Evolutionary conservation across 441 rosid species (phyloP).

Genomic region (Adansonia grandidieri): DNA sequence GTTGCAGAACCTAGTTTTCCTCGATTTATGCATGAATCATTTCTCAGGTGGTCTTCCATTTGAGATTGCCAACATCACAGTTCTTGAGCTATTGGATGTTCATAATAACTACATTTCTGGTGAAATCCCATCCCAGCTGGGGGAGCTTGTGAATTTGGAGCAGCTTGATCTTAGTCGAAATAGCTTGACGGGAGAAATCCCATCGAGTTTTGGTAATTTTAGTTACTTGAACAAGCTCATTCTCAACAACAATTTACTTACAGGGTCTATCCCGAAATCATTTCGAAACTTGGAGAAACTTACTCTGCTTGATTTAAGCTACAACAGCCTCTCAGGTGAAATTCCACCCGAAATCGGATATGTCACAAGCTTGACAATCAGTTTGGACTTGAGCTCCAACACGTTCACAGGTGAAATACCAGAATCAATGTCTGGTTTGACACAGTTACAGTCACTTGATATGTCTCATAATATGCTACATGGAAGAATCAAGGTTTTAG

Average conservation of each 20-base stretch:
- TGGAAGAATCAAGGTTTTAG: slow-evolving; percentile 71
- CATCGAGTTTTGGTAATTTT: slow-evolving; percentile 77
- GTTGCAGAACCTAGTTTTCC: slow-evolving; percentile 87
- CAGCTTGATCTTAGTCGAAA: slow-evolving; percentile 92
- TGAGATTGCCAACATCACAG: slow-evolving; percentile 76
- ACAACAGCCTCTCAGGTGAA: slow-evolving; percentile 68
- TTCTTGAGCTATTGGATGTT: slow-evolving; percentile 82
- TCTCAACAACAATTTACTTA: slow-evolving; percentile 76
- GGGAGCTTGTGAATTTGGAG: slow-evolving; percentile 90
- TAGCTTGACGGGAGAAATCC: slow-evolving; percentile 74
- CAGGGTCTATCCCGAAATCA: slow-evolving; percentile 73
- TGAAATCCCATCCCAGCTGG: slow-evolving; percentile 71
- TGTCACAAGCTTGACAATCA: slow-evolving; percentile 78
- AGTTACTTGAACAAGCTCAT: slow-evolving; percentile 93
- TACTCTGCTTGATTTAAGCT: slow-evolving; percentile 85
- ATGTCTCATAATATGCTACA: slow-evolving; percentile 65
- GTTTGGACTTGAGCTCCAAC: slow-evolving; percentile 76
- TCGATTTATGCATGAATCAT: slow-evolving; percentile 86
- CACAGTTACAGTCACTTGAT: slow-evolving; percentile 86
- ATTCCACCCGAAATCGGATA: slow-evolving; percentile 78
- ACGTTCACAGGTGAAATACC: slow-evolving; percentile 71
- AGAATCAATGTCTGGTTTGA: slow-evolving; percentile 61
- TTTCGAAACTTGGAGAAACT: slow-evolving; percentile 66
- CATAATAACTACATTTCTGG: slow-evolving; percentile 84
- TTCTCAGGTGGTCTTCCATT: slow-evolving; percentile 78